Percentiles rank a stretch among this genome's conserved stretches.
Conservation (phyloP, 2,329 filamentous ascomycete genomes). For the Cladosporium sp. region DNA sequence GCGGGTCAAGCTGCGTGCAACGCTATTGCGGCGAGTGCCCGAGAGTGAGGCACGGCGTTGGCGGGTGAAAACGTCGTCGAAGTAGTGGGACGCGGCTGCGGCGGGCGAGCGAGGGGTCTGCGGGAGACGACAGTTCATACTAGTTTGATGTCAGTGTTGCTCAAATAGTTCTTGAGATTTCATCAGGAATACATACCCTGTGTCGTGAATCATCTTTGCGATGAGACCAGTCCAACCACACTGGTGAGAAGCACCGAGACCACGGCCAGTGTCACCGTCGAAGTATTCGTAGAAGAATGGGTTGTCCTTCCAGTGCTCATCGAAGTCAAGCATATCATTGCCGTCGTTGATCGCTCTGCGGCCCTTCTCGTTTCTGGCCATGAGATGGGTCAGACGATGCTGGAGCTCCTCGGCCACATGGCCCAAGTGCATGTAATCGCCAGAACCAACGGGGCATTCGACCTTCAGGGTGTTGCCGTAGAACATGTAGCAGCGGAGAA, state of each 20-base stretch:
- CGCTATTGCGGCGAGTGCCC: constrained; percentile 64
- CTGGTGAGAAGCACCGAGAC: constrained; percentile 87
- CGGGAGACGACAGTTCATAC: constrained; percentile 81
- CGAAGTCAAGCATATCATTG: constrained; percentile 81
- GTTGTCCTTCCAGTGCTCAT: constrained; percentile 87
- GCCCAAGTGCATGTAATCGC: constrained; percentile 91
- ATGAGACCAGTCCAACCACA: constrained; percentile 95
- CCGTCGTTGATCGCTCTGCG: constrained; percentile 83
- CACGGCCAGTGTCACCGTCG: constrained; percentile 83
- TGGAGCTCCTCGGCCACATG: constrained; percentile 94
- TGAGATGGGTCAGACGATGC: constrained; percentile 87
- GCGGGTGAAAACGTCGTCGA: constrained; percentile 79
- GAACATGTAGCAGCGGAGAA: constrained; percentile 95
- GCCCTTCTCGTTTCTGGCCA: constrained; percentile 77
- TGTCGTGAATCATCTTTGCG: constrained; percentile 96
- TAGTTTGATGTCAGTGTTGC: constrained; percentile 50
- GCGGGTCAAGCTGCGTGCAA: constrained; percentile 27
- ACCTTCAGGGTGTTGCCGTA: constrained; percentile 85
- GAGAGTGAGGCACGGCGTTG: constrained; percentile 36
- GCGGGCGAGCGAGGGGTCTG: constrained; percentile 88
- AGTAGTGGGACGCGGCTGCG: constrained; percentile 83
- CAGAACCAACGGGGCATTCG: constrained; percentile 89
- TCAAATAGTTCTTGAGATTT: constrained; percentile 4
- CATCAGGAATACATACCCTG: constrained; percentile 61
- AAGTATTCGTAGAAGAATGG: constrained; percentile 98